Evolutionary conservation across 805 yeast genomes (phyloP), one percentile per base, ranked within the genome.

Genomic region (Vanderwaltozyma tropicalis): DNA sequence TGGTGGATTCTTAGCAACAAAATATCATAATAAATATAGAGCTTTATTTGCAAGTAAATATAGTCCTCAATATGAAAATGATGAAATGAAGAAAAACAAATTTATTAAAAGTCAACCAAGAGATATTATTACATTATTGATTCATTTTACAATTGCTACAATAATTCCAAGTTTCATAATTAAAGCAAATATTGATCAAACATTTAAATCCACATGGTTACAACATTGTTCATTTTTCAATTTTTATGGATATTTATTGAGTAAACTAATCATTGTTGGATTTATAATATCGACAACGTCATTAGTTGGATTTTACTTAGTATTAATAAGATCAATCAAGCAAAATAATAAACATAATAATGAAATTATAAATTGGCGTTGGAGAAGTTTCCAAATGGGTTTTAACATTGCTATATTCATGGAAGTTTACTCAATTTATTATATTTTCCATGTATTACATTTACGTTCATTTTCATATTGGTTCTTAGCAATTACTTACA

Each of bases 141-240:
- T 29, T 17, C 21, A 29, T 29, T 29, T 24, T 24, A 24, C 12
- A 4, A 17, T 29, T 17, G 5, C 31, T 8, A 17, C 31, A 16
- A 6, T 29, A 6, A 12, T 82, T 34, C 94, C 95, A 26, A 86
- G 84, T 53, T 77, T 80, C 14, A 76, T 85, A 11, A 77, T 83
- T n/a, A 80, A 79, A 52, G 86, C 82, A 39, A 95, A 86, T 52
- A 63, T 86, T 41, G 61, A 76, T 39, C 80, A 77, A 55, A 69
- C 84, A 21, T 77, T 81, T 63, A 76, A 82, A 55, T 74, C 88
- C 2, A 65, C 84, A 10, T 84, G 94, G 89, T 63, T 79, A 41
- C 87, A 82, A 50, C 80, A 80, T 56, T 74, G 87, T 0, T 74
- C 88, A 3, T 82, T 76, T 50, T 82, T 81, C 58, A 81, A 78